phyloP scores from a whole-genome alignment of 805 yeast genomes.

The Metschnikowia kofuensis region DNA sequence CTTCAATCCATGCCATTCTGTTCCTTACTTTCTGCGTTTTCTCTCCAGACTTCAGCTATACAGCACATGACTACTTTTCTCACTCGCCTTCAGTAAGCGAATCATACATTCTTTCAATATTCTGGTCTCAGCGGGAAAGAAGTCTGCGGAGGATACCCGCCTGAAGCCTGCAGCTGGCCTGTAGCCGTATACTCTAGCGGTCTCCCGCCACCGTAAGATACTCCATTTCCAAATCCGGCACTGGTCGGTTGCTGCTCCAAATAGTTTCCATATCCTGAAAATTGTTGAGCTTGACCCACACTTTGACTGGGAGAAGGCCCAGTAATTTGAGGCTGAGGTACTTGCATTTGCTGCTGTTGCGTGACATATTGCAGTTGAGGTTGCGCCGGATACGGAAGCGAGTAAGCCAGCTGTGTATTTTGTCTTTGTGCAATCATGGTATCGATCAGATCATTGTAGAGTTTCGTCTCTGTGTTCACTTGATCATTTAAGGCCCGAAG shows the following conservation, averaged over 20 bases:
- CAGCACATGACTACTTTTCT: too few species aligned
- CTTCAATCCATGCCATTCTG: too few species aligned
- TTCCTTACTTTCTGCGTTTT: too few species aligned
- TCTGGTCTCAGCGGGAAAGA: constrained; percentile 2
- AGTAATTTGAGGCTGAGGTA: background rate
- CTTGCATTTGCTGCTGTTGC: background rate
- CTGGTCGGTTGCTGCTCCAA: constrained; percentile 35
- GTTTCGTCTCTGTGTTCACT: constrained; percentile 62
- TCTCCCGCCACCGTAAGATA: background rate
- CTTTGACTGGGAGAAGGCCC: background rate
- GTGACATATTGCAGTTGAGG: background rate
- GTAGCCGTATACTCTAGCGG: background rate
- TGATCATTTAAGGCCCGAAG: constrained; percentile 67
- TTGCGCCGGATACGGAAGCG: constrained; percentile 8
- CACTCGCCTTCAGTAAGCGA: background rate
- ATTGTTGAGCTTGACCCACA: background rate
- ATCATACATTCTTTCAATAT: background rate
- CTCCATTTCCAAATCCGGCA: constrained; percentile 39
- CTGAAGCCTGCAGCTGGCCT: background rate
- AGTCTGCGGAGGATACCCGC: background rate
- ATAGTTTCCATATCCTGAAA: background rate
- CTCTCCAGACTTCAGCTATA: too few species aligned
- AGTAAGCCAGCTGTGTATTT: background rate
- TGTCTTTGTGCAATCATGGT: constrained; percentile 15
- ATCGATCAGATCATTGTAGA: constrained; percentile 70